Percentiles rank a stretch among this genome's conserved stretches.
phyloP scores from a whole-genome alignment of 208 protist species.

The Leishmania major region DNA sequence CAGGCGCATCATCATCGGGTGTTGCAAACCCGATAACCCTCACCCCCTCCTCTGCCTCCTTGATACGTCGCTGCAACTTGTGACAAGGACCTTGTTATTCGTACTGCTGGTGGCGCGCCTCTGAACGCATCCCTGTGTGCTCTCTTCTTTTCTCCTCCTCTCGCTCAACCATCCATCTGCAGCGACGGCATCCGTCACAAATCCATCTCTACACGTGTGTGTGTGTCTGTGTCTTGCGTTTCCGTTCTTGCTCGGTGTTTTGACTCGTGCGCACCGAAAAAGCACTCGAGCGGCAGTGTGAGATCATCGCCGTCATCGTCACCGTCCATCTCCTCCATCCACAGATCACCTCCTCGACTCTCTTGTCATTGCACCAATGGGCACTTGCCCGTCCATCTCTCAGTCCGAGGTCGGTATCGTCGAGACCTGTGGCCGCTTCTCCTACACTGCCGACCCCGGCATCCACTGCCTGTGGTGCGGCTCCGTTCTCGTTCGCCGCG shows the following conservation, averaged over 20 bases:
- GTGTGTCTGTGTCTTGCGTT: not conserved
- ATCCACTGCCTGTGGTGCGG: conserved; percentile 63
- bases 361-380: conserved; percentile 14
- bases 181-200: not conserved
- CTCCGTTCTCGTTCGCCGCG: conserved; percentile 20
- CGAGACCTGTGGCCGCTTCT: conserved; percentile 69
- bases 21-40: not conserved
- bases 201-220: not conserved
- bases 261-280: not conserved
- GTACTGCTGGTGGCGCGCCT: not conserved
- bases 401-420: conserved; percentile 68
- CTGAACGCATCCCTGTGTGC: not conserved
- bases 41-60: not conserved
- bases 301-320: not conserved
- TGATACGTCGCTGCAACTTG: not conserved
- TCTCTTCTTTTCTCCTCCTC: not conserved
- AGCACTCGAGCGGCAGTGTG: not conserved
- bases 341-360: not conserved
- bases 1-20: not conserved
- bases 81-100: not conserved
- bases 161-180: not conserved
- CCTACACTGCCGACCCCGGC: conserved; percentile 49
- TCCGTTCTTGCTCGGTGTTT: not conserved
- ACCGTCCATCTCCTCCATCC: not conserved
- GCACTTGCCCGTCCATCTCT: conserved; percentile 47